Conservation (phyloP, 345 rosid genomes). For the Dovyalis caffra region DNA sequence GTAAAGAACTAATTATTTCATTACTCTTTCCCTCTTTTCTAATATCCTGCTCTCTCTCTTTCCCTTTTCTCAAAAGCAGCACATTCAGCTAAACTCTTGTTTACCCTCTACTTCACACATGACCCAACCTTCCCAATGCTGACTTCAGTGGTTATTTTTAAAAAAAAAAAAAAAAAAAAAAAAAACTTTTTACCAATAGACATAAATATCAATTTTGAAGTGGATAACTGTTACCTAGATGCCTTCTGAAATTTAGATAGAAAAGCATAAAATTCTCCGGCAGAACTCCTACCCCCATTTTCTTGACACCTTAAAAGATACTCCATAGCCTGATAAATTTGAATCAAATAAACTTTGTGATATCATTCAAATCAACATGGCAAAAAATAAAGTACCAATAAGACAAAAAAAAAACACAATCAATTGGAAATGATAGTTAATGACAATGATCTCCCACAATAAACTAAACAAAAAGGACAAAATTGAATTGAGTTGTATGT, state of each 20-base stretch:
- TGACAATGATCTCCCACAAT: background rate
- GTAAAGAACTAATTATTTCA: background rate
- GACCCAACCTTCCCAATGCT: no score
- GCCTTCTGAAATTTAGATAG: slow-evolving; percentile 78
- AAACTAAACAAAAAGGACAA: background rate
- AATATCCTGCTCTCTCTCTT: no score
- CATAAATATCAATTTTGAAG: background rate
- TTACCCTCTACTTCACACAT: no score
- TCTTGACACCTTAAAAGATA: slow-evolving; percentile 59
- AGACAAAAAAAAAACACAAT: background rate
- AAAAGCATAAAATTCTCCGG: slow-evolving; percentile 60
- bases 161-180: no score
- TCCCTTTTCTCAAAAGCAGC: no score
- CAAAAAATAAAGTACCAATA: background rate
- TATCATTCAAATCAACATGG: background rate
- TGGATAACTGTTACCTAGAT: slow-evolving; percentile 58
- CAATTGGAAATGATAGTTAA: background rate
- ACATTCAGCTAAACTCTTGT: no score
- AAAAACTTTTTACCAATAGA: background rate
- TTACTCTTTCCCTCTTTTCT: background rate
- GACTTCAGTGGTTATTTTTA: background rate
- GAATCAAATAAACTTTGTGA: background rate
- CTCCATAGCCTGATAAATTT: slow-evolving; percentile 70
- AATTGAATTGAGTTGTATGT: background rate
- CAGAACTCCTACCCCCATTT: slow-evolving; percentile 58